Evolutionary conservation across 306 rosid genomes (phyloP).

Genomic region (Glycyrrhiza uralensis): DNA sequence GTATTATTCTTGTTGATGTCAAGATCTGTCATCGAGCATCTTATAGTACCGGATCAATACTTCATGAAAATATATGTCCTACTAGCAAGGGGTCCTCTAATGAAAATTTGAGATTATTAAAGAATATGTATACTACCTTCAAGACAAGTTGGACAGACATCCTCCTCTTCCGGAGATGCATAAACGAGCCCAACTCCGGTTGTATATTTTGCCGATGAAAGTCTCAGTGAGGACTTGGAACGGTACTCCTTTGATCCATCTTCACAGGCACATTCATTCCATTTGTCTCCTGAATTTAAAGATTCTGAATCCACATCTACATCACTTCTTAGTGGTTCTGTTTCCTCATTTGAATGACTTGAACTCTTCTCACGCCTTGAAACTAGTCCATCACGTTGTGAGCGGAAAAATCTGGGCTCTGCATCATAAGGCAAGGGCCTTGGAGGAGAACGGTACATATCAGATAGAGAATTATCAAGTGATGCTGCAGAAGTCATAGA

Average conservation of each 20-base stretch:
- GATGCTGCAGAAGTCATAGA: constrained; percentile 73
- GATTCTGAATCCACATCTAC: constrained; percentile 60
- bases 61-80: too few species aligned
- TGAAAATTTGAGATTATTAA: constrained; percentile 11
- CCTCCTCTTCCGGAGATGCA: constrained; percentile 82
- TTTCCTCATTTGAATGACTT: constrained; percentile 80
- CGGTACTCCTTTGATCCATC: constrained; percentile 69
- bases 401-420: constrained; percentile 67
- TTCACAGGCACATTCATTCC: constrained; percentile 70
- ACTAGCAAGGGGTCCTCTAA: too few species aligned
- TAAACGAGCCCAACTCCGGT: constrained; percentile 48
- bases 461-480: constrained; percentile 74
- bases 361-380: constrained; percentile 93
- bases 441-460: constrained; percentile 91
- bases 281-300: constrained; percentile 60
- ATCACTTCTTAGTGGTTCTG: constrained; percentile 82
- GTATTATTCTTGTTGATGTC: too few species aligned
- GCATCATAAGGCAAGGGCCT: constrained; percentile 95
- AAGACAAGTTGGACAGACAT: constrained; percentile 95
- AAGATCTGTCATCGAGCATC: too few species aligned
- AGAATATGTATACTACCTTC: constrained; percentile 53
- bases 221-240: constrained; percentile 58
- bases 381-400: constrained; percentile 74
- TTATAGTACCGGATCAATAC: too few species aligned
- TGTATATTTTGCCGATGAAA: constrained; percentile 58